Evolutionary conservation across 2,329 filamentous ascomycete genomes (phyloP), one percentile per base, ranked within the genome.

Genomic region (Nemania sp.): DNA sequence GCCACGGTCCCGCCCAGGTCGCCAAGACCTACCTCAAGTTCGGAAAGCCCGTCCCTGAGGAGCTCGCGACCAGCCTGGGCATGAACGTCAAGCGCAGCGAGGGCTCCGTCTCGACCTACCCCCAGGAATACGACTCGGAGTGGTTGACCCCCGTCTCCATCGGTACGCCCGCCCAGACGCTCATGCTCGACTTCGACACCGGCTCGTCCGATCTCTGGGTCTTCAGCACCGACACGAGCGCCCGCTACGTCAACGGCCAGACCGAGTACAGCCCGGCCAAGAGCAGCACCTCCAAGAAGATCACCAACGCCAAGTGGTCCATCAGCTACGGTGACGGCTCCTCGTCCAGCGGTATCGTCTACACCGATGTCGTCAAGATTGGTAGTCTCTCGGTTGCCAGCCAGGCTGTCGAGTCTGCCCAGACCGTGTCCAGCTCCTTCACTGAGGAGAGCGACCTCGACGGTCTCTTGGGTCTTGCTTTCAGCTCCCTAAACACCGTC

Each of bases 131-230:
- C 59, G 70, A 74, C 64, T 55, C 62, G 18, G 70, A 73, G 67
- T 76, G 71, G 53, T 29, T 75, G 35, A 71, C 72, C 6, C 71
- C 73, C n/a, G 74, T 76, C 22, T 52, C 66, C 13, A 74, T 76
- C 63, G 74, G 74, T 29, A 74, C 73, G 2, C 73, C 73, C 1
- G 62, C 72, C 0, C 70, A 75, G 70, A 73, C 69, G 10, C 65
- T 76, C 24, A 70, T 74, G 63, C 69, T 76, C 26, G 74, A 76
- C 70, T 73, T 76, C 54, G 75, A 76, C 68, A 64, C 74, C 15
- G 75, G 75, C 3, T 76, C 75, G 2, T 73, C 75, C 18, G 75
- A 77, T 45, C 71, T 77, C 47, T 76, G 74, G 74, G 74, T 76
- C 53, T 76, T 74, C 60, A 70, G 67, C 63, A 71, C 61, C 38